Conservation (phyloP, 2,329 filamentous ascomycete genomes). For the Daldinia sp. region DNA sequence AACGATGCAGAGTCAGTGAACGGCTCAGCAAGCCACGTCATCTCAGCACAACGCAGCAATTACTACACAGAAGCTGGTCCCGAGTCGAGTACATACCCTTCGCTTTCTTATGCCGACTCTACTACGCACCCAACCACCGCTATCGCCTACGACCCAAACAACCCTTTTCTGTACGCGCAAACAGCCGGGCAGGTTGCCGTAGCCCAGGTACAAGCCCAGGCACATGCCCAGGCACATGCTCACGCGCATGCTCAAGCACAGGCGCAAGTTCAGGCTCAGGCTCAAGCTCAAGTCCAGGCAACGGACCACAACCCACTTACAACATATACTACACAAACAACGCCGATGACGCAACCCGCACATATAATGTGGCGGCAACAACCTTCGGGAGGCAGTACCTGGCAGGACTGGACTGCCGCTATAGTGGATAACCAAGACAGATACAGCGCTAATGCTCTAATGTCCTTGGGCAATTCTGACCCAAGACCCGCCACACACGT, state of each 20-base stretch:
- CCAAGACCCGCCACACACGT: conserved; percentile 35
- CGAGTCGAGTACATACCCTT: conserved; percentile 41
- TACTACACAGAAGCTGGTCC: conserved; percentile 42
- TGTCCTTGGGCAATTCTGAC: conserved; percentile 53
- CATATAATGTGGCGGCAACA: conserved; percentile 46
- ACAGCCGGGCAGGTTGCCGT: conserved; percentile 40
- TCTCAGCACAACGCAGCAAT: conserved; percentile 37
- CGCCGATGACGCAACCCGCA: conserved; percentile 42
- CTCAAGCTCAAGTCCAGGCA: conserved; percentile 42
- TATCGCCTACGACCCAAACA: conserved; percentile 42
- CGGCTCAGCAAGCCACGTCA: conserved; percentile 37
- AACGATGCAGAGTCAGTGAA: conserved; percentile 38
- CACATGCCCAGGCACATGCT: conserved; percentile 18
- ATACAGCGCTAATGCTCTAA: conserved; percentile 58
- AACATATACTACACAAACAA: conserved; percentile 44
- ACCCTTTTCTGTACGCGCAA: conserved; percentile 44
- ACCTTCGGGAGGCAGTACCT: conserved; percentile 52
- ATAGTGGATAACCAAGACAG: conserved; percentile 60
- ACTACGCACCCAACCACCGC: conserved; percentile 36
- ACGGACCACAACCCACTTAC: conserved; percentile 42
- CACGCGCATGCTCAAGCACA: conserved; percentile 41
- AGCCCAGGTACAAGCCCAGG: conserved; percentile 32
- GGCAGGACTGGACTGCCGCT: conserved; percentile 64
- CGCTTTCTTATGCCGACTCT: conserved; percentile 42
- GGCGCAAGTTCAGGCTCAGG: conserved; percentile 39